These are phyloP conservation scores for Penicillium pulvis DNA, from an alignment of 495 filamentous ascomycete species.

Conservation along the genomic window DNA sequence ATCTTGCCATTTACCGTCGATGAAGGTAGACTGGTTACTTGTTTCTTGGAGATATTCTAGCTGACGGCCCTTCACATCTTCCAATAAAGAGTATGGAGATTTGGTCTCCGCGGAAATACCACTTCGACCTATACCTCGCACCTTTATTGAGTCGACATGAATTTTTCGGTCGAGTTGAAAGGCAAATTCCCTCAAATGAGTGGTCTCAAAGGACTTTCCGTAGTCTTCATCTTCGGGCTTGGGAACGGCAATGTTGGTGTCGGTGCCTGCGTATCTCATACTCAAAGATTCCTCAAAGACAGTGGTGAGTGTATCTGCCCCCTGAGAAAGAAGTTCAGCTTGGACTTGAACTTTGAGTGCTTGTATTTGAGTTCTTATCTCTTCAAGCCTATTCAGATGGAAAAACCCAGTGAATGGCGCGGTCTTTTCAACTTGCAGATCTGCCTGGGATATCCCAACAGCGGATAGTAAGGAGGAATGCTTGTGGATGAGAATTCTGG, in stretches of 20 bases:
- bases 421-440: constrained; percentile 68
- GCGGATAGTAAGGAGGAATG: constrained; percentile 93
- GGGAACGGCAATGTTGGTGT: constrained; percentile 49
- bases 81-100: neutral
- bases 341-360: neutral
- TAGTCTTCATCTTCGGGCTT: constrained; percentile 65
- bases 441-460: constrained; percentile 91
- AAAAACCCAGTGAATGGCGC: constrained; percentile 1
- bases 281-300: constrained; percentile 36
- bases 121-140: constrained; percentile 2
- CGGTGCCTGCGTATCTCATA: constrained; percentile 49
- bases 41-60: neutral
- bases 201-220: neutral
- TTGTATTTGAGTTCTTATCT: neutral
- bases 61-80: neutral
- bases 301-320: neutral
- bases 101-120: neutral
- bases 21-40: neutral
- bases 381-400: neutral
- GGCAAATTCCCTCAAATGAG: constrained; percentile 7
- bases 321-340: constrained; percentile 2
- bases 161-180: constrained; percentile 5
- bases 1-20: neutral
- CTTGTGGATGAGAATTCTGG: constrained; percentile 80
- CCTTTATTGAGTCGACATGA: constrained; percentile 1